phyloP scores from a whole-genome alignment of 805 yeast genomes.

The Ogataea populi-albae region DNA sequence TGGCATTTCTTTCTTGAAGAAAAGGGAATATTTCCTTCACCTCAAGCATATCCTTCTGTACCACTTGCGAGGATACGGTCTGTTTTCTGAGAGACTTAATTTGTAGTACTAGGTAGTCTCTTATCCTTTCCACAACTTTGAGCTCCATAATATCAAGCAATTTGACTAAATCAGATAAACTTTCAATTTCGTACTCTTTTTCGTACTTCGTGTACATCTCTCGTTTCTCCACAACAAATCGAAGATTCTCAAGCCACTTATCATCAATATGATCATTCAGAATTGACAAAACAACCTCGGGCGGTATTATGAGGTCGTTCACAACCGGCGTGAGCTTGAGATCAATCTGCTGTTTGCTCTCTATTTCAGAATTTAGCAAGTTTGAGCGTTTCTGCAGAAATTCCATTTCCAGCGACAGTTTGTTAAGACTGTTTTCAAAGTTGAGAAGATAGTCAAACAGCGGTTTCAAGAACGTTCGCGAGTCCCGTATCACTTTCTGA shows the following conservation, averaged over 20 bases:
- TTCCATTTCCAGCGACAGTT: conserved; percentile 60
- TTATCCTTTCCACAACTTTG: conserved; percentile 71
- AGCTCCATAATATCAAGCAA: conserved; percentile 50
- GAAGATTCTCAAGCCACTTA: conserved; percentile 65
- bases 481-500: conserved; percentile 27
- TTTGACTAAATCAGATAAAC: conserved; percentile 24
- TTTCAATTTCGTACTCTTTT: conserved; percentile 10
- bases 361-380: conserved; percentile 45
- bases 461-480: conserved; percentile 43
- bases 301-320: conserved; percentile 72
- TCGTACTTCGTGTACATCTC: conserved; percentile 48
- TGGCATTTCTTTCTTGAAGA: conserved; percentile 49
- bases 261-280: conserved; percentile 53
- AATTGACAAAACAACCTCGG: conserved; percentile 59
- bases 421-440: conserved; percentile 57
- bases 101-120: conserved; percentile 62
- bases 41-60: conserved; percentile 64
- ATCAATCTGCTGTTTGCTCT: conserved; percentile 46
- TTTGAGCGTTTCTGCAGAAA: conserved; percentile 53
- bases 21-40: conserved; percentile 64
- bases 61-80: conserved; percentile 64
- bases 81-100: conserved; percentile 68
- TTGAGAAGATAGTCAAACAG: conserved; percentile 48
- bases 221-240: conserved; percentile 54
- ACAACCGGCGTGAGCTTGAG: conserved; percentile 68